Evolutionary conservation across 2,329 filamentous ascomycete genomes (phyloP).

Genomic region (Apiospora kogelbergensis): DNA sequence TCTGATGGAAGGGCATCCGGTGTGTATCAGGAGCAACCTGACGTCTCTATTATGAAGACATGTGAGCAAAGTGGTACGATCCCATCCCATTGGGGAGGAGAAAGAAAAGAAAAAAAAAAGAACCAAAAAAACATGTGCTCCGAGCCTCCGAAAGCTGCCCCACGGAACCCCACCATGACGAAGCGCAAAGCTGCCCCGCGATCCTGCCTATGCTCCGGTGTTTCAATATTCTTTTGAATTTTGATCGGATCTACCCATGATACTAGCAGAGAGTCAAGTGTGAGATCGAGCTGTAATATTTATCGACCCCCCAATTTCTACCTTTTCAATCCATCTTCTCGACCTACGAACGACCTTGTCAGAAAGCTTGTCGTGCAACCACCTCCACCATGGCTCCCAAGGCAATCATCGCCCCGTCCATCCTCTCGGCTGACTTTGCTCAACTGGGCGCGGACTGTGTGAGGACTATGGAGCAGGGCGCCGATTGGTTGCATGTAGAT

Average conservation of each 20-base stretch:
- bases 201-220: not conserved
- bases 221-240: not conserved
- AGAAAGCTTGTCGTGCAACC: not conserved
- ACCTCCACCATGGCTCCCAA: slow-evolving; percentile 71
- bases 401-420: slow-evolving; percentile 97
- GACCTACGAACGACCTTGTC: not conserved
- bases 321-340: not conserved
- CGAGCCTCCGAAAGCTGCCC: not conserved
- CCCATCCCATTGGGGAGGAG: not conserved
- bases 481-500: slow-evolving; percentile 93
- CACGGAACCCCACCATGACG: slow-evolving; percentile 4
- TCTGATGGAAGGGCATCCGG: no score
- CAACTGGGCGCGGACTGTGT: slow-evolving; percentile 83
- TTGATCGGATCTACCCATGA: not conserved
- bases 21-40: no score
- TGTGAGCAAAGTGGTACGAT: not conserved
- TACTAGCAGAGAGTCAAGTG: not conserved
- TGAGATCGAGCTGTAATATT: not conserved
- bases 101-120: no score
- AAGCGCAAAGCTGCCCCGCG: not conserved
- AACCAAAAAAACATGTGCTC: not conserved
- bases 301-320: not conserved
- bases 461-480: slow-evolving; percentile 80
- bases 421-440: slow-evolving; percentile 94
- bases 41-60: no score